Evolutionary conservation across 257 asterid genomes (phyloP), one percentile per base, ranked within the genome.

Genomic region (Nicotiana otophora): DNA sequence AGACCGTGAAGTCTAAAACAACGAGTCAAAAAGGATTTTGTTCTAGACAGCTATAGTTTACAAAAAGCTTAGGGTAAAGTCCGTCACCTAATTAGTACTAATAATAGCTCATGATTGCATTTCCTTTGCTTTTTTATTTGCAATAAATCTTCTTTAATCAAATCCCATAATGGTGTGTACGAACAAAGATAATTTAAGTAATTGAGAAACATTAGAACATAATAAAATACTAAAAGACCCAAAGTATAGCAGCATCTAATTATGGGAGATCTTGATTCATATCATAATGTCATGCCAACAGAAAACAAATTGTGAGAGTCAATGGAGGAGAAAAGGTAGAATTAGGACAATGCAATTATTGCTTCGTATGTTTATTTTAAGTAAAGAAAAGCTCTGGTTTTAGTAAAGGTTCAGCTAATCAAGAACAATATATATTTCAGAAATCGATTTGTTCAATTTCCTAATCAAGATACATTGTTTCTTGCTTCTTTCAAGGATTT

Each of bases 221-320:
- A 23, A 70, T n/a, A 26, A 46, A 74, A 1, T 20, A 48, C 28
- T 23, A 14, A 72, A 74, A 19, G 80, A 74, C 80, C 34, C 46
- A 46, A 42, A 72, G 62, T 23, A 74, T 51, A 48, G 28, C 23
- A 51, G 62, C 80, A 74, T 74, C 80, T 74, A 74, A 74, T 74
- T 48, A 74, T 48, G 39, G 62, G n/a, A 23, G 80, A 74, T 74
- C 80, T 23, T 48, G 80, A 74, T 74, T 61, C 62, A 48, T 15
- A 74, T 74, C 80, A 74, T 48, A 48, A 48, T 74, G 80, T 26
- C 80, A 48, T 48, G 80, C 62, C 62, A 74, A 74, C 80, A 74
- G 62, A 74, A 74, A 74, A 74, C 80, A 74, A 46, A 23, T 26
- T 26, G 14, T 23, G 10, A 48, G 80, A 48, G 80, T 74, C 80